These are phyloP conservation scores for Stenogyne calaminthoides DNA, from an alignment of 305 asterid species.

Conservation along the genomic window DNA sequence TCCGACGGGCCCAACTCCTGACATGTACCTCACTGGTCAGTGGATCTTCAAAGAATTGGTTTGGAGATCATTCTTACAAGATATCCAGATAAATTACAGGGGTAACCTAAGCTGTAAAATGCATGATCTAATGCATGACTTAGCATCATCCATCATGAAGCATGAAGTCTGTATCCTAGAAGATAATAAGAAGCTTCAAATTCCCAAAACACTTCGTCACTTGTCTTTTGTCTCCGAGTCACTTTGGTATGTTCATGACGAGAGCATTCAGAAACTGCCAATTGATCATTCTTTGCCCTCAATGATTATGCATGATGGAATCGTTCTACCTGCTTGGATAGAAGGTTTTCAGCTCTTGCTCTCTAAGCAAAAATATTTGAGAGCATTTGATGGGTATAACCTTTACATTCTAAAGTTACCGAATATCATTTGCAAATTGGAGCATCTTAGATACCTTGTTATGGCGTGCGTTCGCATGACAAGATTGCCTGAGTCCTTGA, in stretches of 20 bases:
- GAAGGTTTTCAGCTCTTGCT: background rate
- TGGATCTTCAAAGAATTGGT: background rate
- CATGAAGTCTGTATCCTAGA: background rate
- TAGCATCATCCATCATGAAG: background rate
- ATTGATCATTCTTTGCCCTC: slow-evolving; percentile 9
- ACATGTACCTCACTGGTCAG: slow-evolving; percentile 4
- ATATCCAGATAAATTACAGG: background rate
- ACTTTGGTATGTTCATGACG: background rate
- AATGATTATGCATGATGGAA: background rate
- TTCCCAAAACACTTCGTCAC: slow-evolving; percentile 16
- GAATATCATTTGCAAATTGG: background rate
- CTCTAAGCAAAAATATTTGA: slow-evolving; percentile 25
- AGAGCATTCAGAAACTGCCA: background rate
- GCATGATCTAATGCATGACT: slow-evolving; percentile 9
- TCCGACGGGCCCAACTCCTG: background rate
- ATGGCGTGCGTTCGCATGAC: background rate
- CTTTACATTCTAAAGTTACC: background rate
- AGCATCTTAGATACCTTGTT: background rate
- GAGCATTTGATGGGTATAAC: slow-evolving; percentile 1
- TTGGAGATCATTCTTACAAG: slow-evolving; percentile 7
- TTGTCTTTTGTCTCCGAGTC: background rate
- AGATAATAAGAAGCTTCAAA: background rate
- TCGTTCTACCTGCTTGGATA: background rate
- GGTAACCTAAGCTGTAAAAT: background rate
- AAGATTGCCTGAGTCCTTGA: slow-evolving; percentile 24